Percentiles rank a stretch among this genome's conserved stretches.
phyloP scores from a whole-genome alignment of 2,329 filamentous ascomycete genomes.

The Helotiales sp. region DNA sequence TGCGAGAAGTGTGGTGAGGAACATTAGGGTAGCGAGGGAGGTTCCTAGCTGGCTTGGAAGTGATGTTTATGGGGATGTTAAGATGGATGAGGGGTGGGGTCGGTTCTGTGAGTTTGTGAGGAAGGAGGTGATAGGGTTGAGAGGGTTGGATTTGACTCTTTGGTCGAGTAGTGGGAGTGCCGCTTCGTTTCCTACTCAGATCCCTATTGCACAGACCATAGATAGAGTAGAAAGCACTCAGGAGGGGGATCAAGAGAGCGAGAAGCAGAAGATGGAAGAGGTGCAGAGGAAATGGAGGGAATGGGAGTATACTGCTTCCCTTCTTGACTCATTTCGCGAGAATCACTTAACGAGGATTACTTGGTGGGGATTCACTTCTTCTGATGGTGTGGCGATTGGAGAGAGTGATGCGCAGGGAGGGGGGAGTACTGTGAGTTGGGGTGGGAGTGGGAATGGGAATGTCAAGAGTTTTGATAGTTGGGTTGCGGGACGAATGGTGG shows the following conservation, averaged over 20 bases:
- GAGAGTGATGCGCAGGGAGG: neutral
- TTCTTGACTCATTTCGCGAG: slow-evolving; percentile 19
- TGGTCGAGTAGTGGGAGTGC: slow-evolving; percentile 19
- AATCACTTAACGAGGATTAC: slow-evolving; percentile 23
- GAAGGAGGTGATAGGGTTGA: slow-evolving; percentile 14
- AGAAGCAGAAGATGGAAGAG: neutral
- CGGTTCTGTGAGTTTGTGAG: slow-evolving; percentile 17
- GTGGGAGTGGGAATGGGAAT: neutral
- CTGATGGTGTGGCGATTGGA: neutral
- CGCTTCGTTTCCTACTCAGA: neutral
- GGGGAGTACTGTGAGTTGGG: neutral
- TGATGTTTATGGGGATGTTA: neutral
- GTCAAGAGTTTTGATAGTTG: slow-evolving; percentile 28
- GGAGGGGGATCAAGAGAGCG: neutral
- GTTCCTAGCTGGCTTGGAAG: slow-evolving; percentile 4
- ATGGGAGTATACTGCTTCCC: slow-evolving; percentile 24
- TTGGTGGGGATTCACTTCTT: slow-evolving; percentile 23
- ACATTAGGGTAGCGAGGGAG: slow-evolving; percentile 26
- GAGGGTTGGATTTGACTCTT: slow-evolving; percentile 26
- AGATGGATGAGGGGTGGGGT: slow-evolving; percentile 21
- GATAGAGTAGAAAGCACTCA: too few relatives aligned
- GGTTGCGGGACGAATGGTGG: slow-evolving; percentile 27
- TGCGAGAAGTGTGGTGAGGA: slow-evolving; percentile 21
- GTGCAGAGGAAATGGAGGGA: slow-evolving; percentile 17
- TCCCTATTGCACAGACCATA: neutral